A percentile compares a stretch with the other conserved stretches of the same genome.
Conservation (phyloP, 2,329 filamentous ascomycete genomes). For the Rhynchosporium graminicola region DNA sequence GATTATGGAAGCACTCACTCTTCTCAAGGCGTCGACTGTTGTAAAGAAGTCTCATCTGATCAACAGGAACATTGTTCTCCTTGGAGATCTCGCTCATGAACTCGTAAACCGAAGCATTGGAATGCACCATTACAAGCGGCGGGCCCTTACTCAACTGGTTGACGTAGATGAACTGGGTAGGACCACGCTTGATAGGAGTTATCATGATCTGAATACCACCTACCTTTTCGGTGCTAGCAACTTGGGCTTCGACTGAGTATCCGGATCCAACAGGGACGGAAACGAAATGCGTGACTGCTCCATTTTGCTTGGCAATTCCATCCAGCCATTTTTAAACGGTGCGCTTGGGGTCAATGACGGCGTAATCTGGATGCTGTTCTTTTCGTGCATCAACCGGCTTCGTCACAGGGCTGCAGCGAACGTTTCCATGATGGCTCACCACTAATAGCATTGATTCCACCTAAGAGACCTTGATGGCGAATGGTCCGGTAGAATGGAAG, state of each 20-base stretch:
- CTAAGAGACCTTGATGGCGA: too few species aligned
- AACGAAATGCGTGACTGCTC: slow-evolving; percentile 25
- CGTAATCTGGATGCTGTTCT: too few species aligned
- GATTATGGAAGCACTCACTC: not conserved
- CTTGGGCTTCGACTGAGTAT: slow-evolving; percentile 22
- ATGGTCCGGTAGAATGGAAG: slow-evolving; percentile 30
- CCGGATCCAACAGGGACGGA: slow-evolving; percentile 5
- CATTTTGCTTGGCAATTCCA: slow-evolving; percentile 22
- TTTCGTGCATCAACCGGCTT: too few species aligned
- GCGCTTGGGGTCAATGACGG: not conserved
- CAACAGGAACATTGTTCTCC: not conserved
- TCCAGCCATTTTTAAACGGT: slow-evolving; percentile 22
- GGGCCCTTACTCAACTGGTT: not conserved
- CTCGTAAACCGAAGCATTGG: too few species aligned
- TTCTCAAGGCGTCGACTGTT: not conserved
- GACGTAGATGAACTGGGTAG: not conserved
- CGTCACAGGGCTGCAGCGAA: too few species aligned
- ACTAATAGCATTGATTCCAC: too few species aligned
- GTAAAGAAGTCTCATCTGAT: not conserved
- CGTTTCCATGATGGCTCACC: too few species aligned
- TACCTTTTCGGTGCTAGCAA: slow-evolving; percentile 11
- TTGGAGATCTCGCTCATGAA: not conserved
- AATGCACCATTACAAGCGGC: too few species aligned
- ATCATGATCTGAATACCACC: slow-evolving; percentile 8
- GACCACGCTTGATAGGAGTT: slow-evolving; percentile 6